Percentiles rank a stretch among this genome's conserved stretches.
These are phyloP conservation scores for Bonia amplexicaulis DNA, from an alignment of 176 grass and related monocot species.

Conservation along the genomic window DNA sequence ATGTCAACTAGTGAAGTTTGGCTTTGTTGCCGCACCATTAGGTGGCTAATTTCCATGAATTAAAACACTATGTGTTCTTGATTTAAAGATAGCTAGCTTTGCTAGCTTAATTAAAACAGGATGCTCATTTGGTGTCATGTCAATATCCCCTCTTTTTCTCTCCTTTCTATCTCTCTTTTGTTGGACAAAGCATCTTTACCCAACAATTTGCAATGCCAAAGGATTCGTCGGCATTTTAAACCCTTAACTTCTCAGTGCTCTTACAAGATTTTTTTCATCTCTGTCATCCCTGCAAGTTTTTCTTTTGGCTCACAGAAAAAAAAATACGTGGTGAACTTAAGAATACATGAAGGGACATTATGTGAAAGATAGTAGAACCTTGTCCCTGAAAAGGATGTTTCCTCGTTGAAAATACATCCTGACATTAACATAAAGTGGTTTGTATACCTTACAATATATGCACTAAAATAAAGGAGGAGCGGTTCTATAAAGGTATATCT, in stretches of 20 bases:
- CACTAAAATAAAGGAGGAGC: background rate
- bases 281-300: background rate
- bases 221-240: constrained; percentile 34
- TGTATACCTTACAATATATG: background rate
- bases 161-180: constrained; percentile 17
- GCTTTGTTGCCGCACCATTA: background rate
- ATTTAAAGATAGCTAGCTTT: constrained; percentile 56
- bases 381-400: constrained; percentile 34
- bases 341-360: background rate
- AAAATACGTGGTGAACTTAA: background rate
- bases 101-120: constrained; percentile 45
- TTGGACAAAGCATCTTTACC: constrained; percentile 38
- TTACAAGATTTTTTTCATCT: constrained; percentile 17
- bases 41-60: constrained; percentile 39
- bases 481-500: constrained; percentile 17
- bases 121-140: constrained; percentile 50
- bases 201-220: constrained; percentile 33
- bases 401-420: constrained; percentile 35
- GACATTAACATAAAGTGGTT: constrained; percentile 22
- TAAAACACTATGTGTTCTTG: constrained; percentile 46
- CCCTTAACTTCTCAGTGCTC: constrained; percentile 22
- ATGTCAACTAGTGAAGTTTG: background rate
- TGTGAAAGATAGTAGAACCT: background rate
- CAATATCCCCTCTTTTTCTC: constrained; percentile 24
- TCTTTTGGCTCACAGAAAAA: background rate